Conservation (phyloP, 2,329 filamentous ascomycete genomes). For the Oidium heveae region DNA sequence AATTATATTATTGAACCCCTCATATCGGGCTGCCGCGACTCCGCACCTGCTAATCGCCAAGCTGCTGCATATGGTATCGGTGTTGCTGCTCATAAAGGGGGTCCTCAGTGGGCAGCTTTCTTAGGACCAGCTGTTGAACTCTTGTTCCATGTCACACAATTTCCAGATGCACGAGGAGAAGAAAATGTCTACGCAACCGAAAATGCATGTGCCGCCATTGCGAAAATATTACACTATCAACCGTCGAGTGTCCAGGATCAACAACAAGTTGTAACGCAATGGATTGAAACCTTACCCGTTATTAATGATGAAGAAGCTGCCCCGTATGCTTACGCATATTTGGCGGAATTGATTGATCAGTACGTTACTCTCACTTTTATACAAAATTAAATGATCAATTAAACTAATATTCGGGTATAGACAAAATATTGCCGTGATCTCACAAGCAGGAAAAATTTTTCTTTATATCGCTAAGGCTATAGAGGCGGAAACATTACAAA, state of each 20-base stretch:
- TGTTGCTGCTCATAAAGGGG: slow-evolving; percentile 82
- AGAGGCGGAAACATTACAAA: slow-evolving; percentile 72
- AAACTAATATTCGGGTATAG: slow-evolving; percentile 21
- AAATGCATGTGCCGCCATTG: slow-evolving; percentile 87
- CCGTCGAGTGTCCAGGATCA: slow-evolving; percentile 47
- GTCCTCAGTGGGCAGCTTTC: slow-evolving; percentile 68
- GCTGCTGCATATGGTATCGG: slow-evolving; percentile 90
- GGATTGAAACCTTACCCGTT: slow-evolving; percentile 78
- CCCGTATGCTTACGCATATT: slow-evolving; percentile 81
- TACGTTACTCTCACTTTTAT: slow-evolving; percentile 25
- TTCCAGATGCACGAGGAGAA: slow-evolving; percentile 61
- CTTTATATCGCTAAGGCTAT: slow-evolving; percentile 67
- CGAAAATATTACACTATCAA: slow-evolving; percentile 90
- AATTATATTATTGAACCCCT: slow-evolving; percentile 71
- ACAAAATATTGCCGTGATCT: slow-evolving; percentile 59
- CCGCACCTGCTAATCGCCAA: slow-evolving; percentile 76
- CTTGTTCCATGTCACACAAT: slow-evolving; percentile 62
- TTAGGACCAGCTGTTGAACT: slow-evolving; percentile 53
- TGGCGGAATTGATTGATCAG: slow-evolving; percentile 82
- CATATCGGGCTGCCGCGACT: slow-evolving; percentile 61
- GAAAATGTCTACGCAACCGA: slow-evolving; percentile 95
- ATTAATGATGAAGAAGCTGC: slow-evolving; percentile 93
- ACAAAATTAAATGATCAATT: not conserved
- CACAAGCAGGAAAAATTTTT: slow-evolving; percentile 60
- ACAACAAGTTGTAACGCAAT: slow-evolving; percentile 54